Evolutionary conservation across 2,329 filamentous ascomycete genomes (phyloP).

Genomic region (Stenocarpella maydis): DNA sequence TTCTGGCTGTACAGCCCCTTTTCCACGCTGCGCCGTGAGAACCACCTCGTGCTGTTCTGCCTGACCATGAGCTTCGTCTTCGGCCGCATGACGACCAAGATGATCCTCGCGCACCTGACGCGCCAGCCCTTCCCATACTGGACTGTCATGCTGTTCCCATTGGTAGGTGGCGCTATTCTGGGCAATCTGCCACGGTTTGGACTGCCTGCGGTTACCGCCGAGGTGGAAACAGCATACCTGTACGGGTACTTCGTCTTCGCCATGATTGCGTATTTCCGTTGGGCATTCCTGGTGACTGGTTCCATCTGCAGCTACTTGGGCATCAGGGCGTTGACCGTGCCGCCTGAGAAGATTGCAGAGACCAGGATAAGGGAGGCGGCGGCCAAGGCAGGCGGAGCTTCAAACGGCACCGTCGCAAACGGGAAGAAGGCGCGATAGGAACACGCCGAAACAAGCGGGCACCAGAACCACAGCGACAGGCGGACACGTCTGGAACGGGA

Average conservation of each 20-base stretch:
- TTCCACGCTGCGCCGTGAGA: constrained; percentile 81
- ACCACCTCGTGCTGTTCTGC: constrained; percentile 92
- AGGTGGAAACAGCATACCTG: constrained; percentile 80
- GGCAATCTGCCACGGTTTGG: constrained; percentile 84
- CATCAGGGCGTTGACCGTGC: constrained; percentile 94
- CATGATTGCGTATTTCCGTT: constrained; percentile 85
- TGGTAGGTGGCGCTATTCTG: constrained; percentile 84
- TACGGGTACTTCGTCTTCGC: constrained; percentile 86
- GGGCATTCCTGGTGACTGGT: constrained; percentile 90
- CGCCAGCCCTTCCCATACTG: constrained; percentile 95
- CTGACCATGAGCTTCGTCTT: constrained; percentile 96
- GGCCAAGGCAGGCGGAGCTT: constrained; percentile 33
- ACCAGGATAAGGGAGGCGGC: constrained; percentile 54
- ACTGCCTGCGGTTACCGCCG: constrained; percentile 69
- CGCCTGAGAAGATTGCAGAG: constrained; percentile 65
- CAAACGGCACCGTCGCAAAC: constrained; percentile 40
- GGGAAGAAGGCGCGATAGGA: constrained; percentile 42
- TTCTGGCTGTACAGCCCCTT: constrained; percentile 92
- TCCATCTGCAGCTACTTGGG: constrained; percentile 91
- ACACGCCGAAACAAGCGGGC: not conserved
- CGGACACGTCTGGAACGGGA: not conserved
- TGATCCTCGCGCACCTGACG: constrained; percentile 94
- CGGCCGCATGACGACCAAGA: constrained; percentile 97
- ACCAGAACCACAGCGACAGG: not conserved
- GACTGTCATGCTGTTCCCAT: constrained; percentile 88